These are phyloP conservation scores for Sarocladium strictum DNA, from an alignment of 2,329 filamentous ascomycete genomes.

Conservation along the genomic window DNA sequence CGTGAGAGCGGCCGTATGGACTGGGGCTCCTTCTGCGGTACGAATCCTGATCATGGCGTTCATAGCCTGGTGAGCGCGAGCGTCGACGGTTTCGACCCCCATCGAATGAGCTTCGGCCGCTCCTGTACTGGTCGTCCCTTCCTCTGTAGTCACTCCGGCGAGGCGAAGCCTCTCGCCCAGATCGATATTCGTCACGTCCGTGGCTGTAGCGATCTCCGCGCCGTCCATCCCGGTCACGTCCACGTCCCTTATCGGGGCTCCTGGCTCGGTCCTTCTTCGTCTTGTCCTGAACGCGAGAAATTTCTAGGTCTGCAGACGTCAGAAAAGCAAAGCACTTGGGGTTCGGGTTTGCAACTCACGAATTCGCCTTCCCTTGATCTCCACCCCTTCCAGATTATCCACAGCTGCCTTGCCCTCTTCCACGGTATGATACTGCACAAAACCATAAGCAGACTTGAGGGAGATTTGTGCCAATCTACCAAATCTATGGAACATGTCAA, in stretches of 20 bases:
- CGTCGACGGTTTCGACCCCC: conserved; percentile 47
- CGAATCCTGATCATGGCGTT: conserved; percentile 39
- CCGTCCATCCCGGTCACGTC: conserved; percentile 36
- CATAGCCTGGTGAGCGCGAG: conserved; percentile 59
- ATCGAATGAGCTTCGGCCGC: conserved; percentile 37
- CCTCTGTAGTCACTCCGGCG: conserved; percentile 50
- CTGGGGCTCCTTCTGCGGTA: conserved; percentile 68
- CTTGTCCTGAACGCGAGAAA: conserved; percentile 82
- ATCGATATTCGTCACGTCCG: conserved; percentile 59
- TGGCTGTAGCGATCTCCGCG: conserved; percentile 39
- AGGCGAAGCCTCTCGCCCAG: conserved; percentile 54
- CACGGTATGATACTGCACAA: conserved; percentile 83
- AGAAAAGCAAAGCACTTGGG: background rate
- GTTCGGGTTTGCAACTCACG: conserved; percentile 56
- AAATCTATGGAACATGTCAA: conserved; percentile 80
- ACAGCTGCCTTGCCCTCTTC: conserved; percentile 71
- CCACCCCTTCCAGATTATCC: conserved; percentile 69
- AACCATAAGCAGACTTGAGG: conserved; percentile 94
- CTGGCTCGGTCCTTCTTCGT: conserved; percentile 52
- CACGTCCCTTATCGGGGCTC: conserved; percentile 55
- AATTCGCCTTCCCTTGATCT: conserved; percentile 85
- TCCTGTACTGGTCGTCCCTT: conserved; percentile 55
- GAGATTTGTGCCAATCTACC: conserved; percentile 90
- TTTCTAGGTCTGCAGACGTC: conserved; percentile 64
- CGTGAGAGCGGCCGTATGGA: conserved; percentile 46